These are phyloP conservation scores for Chiua sp. DNA, from an alignment of 1,284 basidiomycete species.

Conservation along the genomic window DNA sequence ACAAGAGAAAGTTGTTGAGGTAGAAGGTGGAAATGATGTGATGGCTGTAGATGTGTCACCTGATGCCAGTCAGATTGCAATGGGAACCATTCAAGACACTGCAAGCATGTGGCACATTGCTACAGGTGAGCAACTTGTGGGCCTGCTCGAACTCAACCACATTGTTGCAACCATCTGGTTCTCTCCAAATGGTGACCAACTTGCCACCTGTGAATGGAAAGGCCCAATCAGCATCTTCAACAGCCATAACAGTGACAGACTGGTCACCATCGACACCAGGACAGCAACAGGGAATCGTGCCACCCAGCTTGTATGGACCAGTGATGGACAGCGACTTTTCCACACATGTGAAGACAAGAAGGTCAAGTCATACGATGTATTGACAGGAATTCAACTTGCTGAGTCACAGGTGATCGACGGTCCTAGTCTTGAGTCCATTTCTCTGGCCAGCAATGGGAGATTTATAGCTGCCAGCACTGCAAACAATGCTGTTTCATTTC, in stretches of 20 bases:
- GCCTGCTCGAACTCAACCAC: background rate
- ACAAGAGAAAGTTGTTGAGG: too few relatives aligned
- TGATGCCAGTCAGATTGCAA: too few relatives aligned
- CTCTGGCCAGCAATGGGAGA: background rate
- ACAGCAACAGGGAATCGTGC: background rate
- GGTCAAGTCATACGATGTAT: background rate
- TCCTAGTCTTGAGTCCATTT: background rate
- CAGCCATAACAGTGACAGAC: background rate
- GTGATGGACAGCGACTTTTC: background rate
- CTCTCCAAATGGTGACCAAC: too few relatives aligned
- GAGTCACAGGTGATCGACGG: background rate
- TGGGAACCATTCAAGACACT: too few relatives aligned
- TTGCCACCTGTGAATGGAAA: too few relatives aligned
- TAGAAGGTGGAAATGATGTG: too few relatives aligned
- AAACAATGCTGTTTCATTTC: conserved; percentile 10
- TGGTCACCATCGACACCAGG: background rate
- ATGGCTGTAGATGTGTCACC: too few relatives aligned
- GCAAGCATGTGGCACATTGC: too few relatives aligned
- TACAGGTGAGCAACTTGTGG: background rate
- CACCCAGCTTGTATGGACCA: background rate
- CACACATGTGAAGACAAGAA: background rate
- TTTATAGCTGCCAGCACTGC: background rate
- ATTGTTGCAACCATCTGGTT: background rate
- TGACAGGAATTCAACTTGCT: background rate
- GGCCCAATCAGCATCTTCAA: background rate